Percentiles rank a stretch among this genome's conserved stretches.
Conservation (phyloP, 306 rosid species). For the Corylus heterophylla region DNA sequence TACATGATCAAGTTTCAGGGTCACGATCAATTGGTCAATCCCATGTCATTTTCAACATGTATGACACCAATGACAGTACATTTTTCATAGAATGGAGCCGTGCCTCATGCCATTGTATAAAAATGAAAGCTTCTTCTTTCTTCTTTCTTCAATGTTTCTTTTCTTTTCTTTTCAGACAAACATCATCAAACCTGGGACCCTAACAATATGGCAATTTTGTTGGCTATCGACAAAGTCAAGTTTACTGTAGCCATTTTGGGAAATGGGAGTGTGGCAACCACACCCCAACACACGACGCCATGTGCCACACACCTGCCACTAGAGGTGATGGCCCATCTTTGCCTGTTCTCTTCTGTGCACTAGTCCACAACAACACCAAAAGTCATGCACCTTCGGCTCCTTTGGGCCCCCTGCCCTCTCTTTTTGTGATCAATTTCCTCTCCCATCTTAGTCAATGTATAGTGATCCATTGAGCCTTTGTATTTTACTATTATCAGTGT, state of each 20-base stretch:
- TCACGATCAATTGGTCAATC: background rate
- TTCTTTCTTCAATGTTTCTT: too few species aligned
- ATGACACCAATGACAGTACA: too few species aligned
- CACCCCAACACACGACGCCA: conserved; percentile 38
- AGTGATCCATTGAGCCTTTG: too few species aligned
- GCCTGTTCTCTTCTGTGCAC: background rate
- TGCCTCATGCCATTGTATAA: background rate
- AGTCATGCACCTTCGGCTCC: background rate
- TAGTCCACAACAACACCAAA: background rate
- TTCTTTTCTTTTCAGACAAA: background rate
- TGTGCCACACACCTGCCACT: conserved; percentile 14
- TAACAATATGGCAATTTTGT: conserved; percentile 21
- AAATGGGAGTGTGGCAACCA: conserved; percentile 32
- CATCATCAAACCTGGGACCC: background rate
- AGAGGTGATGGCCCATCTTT: background rate
- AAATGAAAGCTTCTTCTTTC: background rate
- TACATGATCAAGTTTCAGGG: background rate
- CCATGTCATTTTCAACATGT: background rate
- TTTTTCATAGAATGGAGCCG: background rate
- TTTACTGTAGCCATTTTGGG: conserved; percentile 2
- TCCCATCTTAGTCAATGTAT: background rate
- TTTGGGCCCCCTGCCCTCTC: background rate
- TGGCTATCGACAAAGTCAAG: conserved; percentile 37
- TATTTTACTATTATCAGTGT: too few species aligned
- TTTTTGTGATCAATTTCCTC: background rate